These are phyloP conservation scores for Trichoderma pleuroti DNA, from an alignment of 2,329 filamentous ascomycete genomes.

Conservation along the genomic window DNA sequence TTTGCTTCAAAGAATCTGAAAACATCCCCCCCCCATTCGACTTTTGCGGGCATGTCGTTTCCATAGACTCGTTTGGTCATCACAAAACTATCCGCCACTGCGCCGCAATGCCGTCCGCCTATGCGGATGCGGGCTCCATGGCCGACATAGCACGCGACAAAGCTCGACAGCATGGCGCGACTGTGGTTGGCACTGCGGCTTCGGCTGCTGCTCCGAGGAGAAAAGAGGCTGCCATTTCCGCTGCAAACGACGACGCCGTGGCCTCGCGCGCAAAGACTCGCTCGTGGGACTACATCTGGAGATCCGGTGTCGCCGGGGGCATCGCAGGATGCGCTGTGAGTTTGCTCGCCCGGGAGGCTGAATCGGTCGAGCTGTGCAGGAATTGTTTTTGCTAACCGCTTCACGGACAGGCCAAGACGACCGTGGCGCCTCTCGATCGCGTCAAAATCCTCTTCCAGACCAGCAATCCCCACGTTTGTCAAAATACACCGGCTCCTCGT, in stretches of 20 bases:
- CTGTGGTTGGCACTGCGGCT: constrained; percentile 21
- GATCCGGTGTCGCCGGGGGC: constrained; percentile 82
- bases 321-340: constrained; percentile 87
- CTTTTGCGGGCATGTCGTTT: constrained; percentile 16
- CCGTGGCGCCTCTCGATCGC: constrained; percentile 91
- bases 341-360: constrained; percentile 22
- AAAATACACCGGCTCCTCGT: constrained; percentile 89
- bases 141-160: constrained; percentile 46
- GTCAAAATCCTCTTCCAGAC: constrained; percentile 99
- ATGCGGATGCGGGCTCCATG: constrained; percentile 57
- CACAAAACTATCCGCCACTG: neutral
- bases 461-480: constrained; percentile 87
- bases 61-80: neutral
- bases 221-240: constrained; percentile 43
- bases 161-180: constrained; percentile 29
- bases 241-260: constrained; percentile 47
- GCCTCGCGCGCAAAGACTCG: constrained; percentile 51
- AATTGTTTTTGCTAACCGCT: constrained; percentile 17
- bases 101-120: constrained; percentile 51
- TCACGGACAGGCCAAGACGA: constrained; percentile 73
- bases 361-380: neutral
- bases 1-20: neutral
- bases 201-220: constrained; percentile 23
- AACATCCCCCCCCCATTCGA: neutral
- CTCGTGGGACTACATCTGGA: constrained; percentile 77